Base-by-base conservation (phyloP, 2,329 filamentous ascomycete species). In the Albophoma yamanashiensis region DNA sequence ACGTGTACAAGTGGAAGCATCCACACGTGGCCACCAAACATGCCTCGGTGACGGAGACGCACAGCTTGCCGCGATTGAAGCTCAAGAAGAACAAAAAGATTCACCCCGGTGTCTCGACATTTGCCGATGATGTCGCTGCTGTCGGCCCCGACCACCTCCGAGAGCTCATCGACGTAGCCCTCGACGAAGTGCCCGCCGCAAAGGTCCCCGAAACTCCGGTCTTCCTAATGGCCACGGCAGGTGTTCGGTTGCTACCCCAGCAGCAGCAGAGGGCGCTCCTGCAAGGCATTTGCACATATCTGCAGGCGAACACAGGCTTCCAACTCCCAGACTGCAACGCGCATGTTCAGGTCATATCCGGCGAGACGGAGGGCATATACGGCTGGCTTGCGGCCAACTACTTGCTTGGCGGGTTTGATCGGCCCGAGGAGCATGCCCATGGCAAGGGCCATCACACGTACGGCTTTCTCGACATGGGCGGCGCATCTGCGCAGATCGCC, bases 351-450 rank as follows among this genome's bases (percentile, higher is more conserved):
- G 91, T 97, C 39, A 99, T 99, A 63, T 86, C 92, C 0, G 94
- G 94, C 52, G 92, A 96, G 73, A 97, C 94, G 0, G 94, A 99
- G 73, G 94, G 92, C 3, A 75, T 99, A 38, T 99, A 97, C 68
- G 94, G 94, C 45, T 99, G 94, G 94, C 89, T 99, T 67, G 93
- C 95, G 9, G 90, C 93, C 58, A 99, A 99, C 70, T 99, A 99
- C 69, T 76, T 99, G 38, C 80, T 99, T 1, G 93, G 92, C 36
- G 91, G 92, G 4, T 97, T 99, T 67, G 89, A 97, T 71, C 79
- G 82, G 22, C 87, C 91, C 0, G 77, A 87, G 57, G 76, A 85
- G 17, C 90, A 96, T 67, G 78, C 84, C 58, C 91, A 96, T 71
- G 92, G 91, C 58, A 92, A 96, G 65, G 85, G 83, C 34, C 94